Conservation (phyloP, 257 asterid genomes). For the Scutellaria baicalensis region DNA sequence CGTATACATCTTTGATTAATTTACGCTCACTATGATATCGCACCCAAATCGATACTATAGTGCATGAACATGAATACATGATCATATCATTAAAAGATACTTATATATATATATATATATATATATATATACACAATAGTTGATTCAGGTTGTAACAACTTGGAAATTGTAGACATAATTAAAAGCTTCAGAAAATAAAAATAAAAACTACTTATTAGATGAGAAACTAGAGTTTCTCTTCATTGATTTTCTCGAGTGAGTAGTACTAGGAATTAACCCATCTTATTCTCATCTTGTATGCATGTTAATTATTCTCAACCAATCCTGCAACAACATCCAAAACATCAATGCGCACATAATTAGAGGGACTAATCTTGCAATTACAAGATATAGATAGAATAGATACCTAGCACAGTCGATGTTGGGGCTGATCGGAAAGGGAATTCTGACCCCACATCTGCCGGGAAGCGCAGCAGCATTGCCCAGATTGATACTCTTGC, state of each 20-base stretch:
- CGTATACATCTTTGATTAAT: no score
- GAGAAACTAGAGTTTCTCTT: no score
- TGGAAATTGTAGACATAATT: not conserved
- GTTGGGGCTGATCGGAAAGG: slow-evolving; percentile 16
- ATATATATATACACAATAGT: no score
- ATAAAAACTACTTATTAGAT: not conserved
- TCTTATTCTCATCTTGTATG: not conserved
- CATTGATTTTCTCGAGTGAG: not conserved
- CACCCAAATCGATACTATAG: no score
- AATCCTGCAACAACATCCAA: slow-evolving; percentile 12
- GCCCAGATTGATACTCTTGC: not conserved
- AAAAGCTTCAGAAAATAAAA: not conserved
- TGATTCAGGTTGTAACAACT: not conserved
- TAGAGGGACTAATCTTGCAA: no score
- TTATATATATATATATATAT: no score
- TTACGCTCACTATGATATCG: no score
- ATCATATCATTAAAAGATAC: no score
- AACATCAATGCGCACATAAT: no score
- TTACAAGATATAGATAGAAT: not conserved
- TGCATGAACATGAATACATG: no score
- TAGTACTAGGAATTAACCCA: not conserved
- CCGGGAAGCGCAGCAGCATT: slow-evolving; percentile 22
- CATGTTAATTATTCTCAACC: not conserved
- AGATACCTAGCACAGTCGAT: slow-evolving; percentile 24
- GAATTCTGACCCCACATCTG: slow-evolving; percentile 16